A percentile compares a stretch with the other conserved stretches of the same genome.
Conservation (phyloP, 1,139 yeast genomes). For the Diutina mesorugosa region DNA sequence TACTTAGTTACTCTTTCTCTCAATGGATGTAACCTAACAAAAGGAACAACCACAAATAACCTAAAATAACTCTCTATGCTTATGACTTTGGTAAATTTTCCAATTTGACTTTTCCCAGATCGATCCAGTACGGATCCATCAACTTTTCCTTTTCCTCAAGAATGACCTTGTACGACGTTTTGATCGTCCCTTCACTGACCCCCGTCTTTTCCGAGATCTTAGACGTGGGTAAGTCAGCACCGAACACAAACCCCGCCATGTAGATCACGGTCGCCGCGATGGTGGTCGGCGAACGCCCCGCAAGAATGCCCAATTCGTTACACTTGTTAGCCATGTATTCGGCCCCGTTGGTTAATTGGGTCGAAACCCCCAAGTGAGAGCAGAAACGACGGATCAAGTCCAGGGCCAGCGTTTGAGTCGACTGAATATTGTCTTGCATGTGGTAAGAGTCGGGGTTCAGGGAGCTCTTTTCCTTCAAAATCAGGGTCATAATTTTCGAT, state of each 20-base stretch:
- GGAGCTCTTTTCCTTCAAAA: conserved; percentile 55
- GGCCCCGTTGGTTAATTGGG: conserved; percentile 85
- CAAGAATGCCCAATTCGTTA: conserved; percentile 85
- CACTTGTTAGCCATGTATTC: conserved; percentile 85
- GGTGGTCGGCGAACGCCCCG: conserved; percentile 95
- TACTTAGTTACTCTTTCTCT: not conserved
- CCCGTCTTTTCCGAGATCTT: conserved; percentile 92
- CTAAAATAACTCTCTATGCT: not conserved
- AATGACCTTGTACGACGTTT: conserved; percentile 78
- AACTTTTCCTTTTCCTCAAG: conserved; percentile 63
- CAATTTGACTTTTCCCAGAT: conserved; percentile 53
- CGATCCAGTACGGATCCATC: conserved; percentile 72
- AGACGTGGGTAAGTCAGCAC: conserved; percentile 55
- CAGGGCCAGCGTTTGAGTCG: conserved; percentile 87
- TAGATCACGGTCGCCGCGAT: conserved; percentile 96
- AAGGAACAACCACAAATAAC: not conserved
- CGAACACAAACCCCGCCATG: conserved; percentile 79
- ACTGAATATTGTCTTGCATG: conserved; percentile 50
- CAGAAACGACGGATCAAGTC: conserved; percentile 93
- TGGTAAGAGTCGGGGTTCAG: conserved; percentile 28
- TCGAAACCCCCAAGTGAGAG: conserved; percentile 79
- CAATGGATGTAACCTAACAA: not conserved
- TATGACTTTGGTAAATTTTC: conserved; percentile 13
- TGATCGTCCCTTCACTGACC: conserved; percentile 94
- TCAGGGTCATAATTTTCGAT: conserved; percentile 67